Evolutionary conservation across 257 asterid species (phyloP).

Genomic region (Lantana camara): DNA sequence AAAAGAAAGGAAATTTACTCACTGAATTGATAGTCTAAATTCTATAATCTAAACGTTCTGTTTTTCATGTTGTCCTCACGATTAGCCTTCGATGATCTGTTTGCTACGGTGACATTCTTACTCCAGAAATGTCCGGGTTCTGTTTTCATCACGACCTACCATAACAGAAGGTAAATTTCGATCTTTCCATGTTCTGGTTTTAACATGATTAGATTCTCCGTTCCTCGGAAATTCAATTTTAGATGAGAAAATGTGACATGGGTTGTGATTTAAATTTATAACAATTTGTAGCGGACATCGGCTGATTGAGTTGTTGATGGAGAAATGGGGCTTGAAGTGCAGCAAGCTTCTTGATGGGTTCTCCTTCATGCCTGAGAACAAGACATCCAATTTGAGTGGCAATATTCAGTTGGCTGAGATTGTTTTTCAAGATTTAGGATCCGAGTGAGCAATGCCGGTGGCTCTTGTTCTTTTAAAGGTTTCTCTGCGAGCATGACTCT

Average conservation of each 20-base stretch:
- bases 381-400: slow-evolving; percentile 77
- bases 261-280: slow-evolving; percentile 22
- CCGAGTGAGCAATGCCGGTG: slow-evolving; percentile 1
- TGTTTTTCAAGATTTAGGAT: slow-evolving; percentile 40
- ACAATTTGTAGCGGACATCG: slow-evolving; percentile 78
- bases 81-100: slow-evolving; percentile 86
- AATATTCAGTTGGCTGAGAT: slow-evolving; percentile 91
- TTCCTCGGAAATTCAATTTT: too few relatives aligned
- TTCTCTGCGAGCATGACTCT: too few relatives aligned
- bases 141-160: slow-evolving; percentile 83
- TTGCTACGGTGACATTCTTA: slow-evolving; percentile 74
- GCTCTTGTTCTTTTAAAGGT: background rate
- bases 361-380: slow-evolving; percentile 70
- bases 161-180: slow-evolving; percentile 84
- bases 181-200: background rate
- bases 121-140: slow-evolving; percentile 71
- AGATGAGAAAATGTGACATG: background rate
- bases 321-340: slow-evolving; percentile 88
- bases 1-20: too few relatives aligned
- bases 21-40: too few relatives aligned
- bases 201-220: too few relatives aligned
- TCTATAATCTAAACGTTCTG: too few relatives aligned
- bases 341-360: slow-evolving; percentile 81
- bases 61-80: too few relatives aligned
- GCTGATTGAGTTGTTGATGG: slow-evolving; percentile 85